A percentile compares a stretch with the other conserved stretches of the same genome.
Conservation (phyloP, 2,329 filamentous ascomycete species). For the Aspergillus latus region DNA sequence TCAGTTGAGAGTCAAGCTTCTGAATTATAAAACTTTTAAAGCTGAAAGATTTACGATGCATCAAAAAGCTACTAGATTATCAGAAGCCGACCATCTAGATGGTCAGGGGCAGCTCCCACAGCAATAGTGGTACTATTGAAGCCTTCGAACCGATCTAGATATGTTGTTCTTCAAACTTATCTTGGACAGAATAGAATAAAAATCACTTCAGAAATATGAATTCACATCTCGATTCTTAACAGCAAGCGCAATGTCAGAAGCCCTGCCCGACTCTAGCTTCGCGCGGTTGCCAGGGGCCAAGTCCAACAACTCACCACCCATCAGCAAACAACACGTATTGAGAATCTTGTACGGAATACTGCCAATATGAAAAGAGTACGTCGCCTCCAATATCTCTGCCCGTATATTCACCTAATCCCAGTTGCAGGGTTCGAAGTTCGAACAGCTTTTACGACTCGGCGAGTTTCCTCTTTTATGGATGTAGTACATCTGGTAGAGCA, state of each 20-base stretch:
- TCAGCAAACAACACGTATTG: constrained; percentile 10
- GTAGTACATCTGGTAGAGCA: constrained; percentile 8
- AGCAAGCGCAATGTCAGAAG: constrained; percentile 2
- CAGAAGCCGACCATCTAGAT: constrained; percentile 2
- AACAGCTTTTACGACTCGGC: constrained; percentile 20
- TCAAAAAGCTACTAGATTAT: constrained; percentile 19
- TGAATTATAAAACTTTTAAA: not conserved
- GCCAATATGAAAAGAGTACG: constrained; percentile 42
- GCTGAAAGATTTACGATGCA: constrained; percentile 17
- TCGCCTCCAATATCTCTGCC: constrained; percentile 25
- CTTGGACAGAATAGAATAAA: not conserved
- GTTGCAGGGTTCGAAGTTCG: not conserved
- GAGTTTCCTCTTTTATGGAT: constrained; percentile 21
- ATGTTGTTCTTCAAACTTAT: not conserved
- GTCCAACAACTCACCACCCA: not conserved
- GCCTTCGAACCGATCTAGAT: constrained; percentile 6
- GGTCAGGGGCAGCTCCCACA: constrained; percentile 1
- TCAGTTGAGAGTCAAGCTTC: not conserved
- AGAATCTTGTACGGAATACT: constrained; percentile 27
- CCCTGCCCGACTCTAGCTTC: constrained; percentile 12
- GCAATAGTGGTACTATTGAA: constrained; percentile 3
- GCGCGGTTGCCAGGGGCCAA: constrained; percentile 16
- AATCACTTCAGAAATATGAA: not conserved
- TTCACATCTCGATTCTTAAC: not conserved
- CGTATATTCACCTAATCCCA: constrained; percentile 22